Evolutionary conservation across 176 grass and related monocot species (phyloP), one percentile per base, ranked within the genome.

Genomic region (Eleusine indica): DNA sequence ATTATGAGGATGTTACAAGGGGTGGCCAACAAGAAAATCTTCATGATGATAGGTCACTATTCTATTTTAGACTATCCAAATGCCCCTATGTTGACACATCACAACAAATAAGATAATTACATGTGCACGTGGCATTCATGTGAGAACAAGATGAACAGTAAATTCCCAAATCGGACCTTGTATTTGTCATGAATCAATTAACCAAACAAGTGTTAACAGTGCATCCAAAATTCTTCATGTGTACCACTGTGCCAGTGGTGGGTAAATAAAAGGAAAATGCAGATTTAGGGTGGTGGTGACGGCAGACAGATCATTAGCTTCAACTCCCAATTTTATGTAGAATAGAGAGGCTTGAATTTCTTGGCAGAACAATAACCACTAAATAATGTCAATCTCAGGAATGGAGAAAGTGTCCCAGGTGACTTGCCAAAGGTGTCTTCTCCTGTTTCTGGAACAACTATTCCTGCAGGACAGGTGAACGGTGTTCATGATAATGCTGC

Each of bases 1-100:
- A 43, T 76, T 99, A 96, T 60, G 96, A 99, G 84, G 91, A 96
- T 86, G 87, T 80, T 9, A 71, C 82, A 63, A 85, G 78, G 79
- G 91, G 90, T 71, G 57, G 83, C 56, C 93, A 86, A 61, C 93
- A 86, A 61, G 66, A 67, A n/a, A 92, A 81, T 67, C 80, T 48
- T 75, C 86, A 90, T 0, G 81, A 89, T 61, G 89, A 92, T 66
- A 92, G 88, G 96, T 96, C 62, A 38, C 9, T 16, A 25, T 64
- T 74, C 32, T 74, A 71, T 56, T 35, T 71, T 82, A 53, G 41
- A 29, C 25, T 63, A 29, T 22, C 57, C 22, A 63, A 63, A 63
- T 63, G 57, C 21, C 57, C 1, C 3, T 57, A 17, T 61, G 21
- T 22, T 22, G 57, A 6, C 21, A 29, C 1, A 63, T 0, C 22